Evolutionary conservation across 495 filamentous ascomycete genomes (phyloP), one percentile per base, ranked within the genome.

Genomic region (Baudoinia panamericana): DNA sequence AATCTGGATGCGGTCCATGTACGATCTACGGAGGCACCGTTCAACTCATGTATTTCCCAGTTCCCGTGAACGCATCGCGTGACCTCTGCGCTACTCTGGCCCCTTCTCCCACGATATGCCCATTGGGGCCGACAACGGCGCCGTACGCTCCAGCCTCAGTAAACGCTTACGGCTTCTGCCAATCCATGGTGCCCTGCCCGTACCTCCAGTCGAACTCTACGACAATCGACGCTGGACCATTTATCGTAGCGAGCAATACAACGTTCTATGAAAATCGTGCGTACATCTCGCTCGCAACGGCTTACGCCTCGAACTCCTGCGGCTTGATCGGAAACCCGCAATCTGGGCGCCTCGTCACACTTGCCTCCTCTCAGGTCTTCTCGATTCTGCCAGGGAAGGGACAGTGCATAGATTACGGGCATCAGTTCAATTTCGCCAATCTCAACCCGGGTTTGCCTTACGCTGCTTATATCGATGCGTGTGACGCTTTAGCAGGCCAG

Each of bases 291-390:
- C 29, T 35, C 7, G 8, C 16, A 11, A 41, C 37, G 9, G 44
- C 29, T 8, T 47, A 47, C 17, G 44, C 37, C 3, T 28, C 21
- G 13, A 41, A 41, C 20, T 8, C n/a, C 4, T 47, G 44, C 22
- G 38, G 44, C 7, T 19, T n/a, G 7, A 24, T 47, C 2, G 36
- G 44, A 19, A 29, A 24, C 8, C 17, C 23, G 6, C 35, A 47
- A 21, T 21, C 44, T 12, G 32, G 20, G 2, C 32, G 36, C 9
- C 19, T 47, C 12, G 17, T 47, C 13, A n/a, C 29, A 15, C 11
- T 47, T 2, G 32, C 38, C n/a, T 47, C 44, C 8, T 41, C 44
- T 8, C 15, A 41, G 22, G 24, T 47, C n/a, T 47, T n/a, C n/a
- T n/a, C n/a, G n/a, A n/a, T n/a, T n/a, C n/a, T n/a, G n/a, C n/a